Evolutionary conservation across 257 asterid genomes (phyloP).

Genomic region (Rauvolfia tetraphylla): DNA sequence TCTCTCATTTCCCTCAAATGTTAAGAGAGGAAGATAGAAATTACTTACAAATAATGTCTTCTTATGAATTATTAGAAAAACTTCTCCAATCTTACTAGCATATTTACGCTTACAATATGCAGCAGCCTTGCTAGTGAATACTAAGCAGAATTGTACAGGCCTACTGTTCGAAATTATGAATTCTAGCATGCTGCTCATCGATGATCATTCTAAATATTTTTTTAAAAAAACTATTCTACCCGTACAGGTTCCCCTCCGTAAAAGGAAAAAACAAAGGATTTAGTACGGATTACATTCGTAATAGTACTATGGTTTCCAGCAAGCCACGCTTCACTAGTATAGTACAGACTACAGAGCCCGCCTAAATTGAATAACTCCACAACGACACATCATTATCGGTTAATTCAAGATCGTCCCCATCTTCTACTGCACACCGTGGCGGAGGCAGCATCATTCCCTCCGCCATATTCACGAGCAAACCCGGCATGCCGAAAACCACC

Average conservation of each 20-base stretch:
- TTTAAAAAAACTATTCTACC: background rate
- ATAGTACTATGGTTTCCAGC: background rate
- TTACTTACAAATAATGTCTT: too few species aligned
- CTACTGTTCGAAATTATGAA: too few species aligned
- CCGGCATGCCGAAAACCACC: slow-evolving; percentile 38
- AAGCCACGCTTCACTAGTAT: background rate
- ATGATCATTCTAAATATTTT: too few species aligned
- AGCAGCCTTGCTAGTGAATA: too few species aligned
- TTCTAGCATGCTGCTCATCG: too few species aligned
- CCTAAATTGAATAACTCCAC: slow-evolving; percentile 45
- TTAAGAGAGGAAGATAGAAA: too few species aligned
- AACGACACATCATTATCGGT: slow-evolving; percentile 34
- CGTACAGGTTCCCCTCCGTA: background rate
- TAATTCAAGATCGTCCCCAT: slow-evolving; percentile 13
- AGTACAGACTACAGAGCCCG: background rate
- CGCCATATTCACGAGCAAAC: slow-evolving; percentile 37
- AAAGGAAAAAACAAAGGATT: background rate
- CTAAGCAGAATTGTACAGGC: too few species aligned
- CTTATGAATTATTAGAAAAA: too few species aligned
- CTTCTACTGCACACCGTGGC: slow-evolving; percentile 18
- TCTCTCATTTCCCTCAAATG: too few species aligned
- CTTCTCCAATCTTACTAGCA: too few species aligned
- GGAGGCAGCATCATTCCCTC: slow-evolving; percentile 65
- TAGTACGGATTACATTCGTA: background rate
- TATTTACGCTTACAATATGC: too few species aligned